Evolutionary conservation across 2,329 filamentous ascomycete species (phyloP).

Genomic region (Fusarium sp.): DNA sequence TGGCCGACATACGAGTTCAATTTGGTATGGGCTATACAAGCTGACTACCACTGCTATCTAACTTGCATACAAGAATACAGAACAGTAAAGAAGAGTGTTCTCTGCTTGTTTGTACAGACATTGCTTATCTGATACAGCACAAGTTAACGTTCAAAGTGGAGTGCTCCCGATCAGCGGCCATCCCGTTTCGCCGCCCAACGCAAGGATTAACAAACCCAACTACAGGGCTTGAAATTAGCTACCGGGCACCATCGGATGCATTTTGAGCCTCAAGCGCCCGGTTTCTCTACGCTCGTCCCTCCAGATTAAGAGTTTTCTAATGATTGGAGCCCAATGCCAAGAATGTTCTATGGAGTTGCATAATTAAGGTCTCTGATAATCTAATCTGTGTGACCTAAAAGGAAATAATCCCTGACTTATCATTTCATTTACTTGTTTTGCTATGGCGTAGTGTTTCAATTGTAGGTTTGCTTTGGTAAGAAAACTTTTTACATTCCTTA

Average conservation of each 20-base stretch:
- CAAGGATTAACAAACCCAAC: conserved; percentile 27
- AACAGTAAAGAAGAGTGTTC: not conserved
- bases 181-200: conserved; percentile 40
- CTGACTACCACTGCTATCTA: not conserved
- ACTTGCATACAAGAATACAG: not conserved
- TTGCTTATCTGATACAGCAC: too few species aligned
- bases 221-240: conserved; percentile 34
- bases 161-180: conserved; percentile 24
- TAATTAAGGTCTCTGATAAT: conserved; percentile 9
- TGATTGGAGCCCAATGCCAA: conserved; percentile 5
- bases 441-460: not conserved
- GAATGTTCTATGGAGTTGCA: not conserved
- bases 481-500: not conserved
- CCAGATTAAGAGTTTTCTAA: conserved; percentile 9
- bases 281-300: not conserved
- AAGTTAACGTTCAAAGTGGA: conserved; percentile 21
- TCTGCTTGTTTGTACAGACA: not conserved
- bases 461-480: not conserved
- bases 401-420: not conserved
- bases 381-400: not conserved
- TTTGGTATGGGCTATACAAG: not conserved
- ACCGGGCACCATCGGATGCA: conserved; percentile 26
- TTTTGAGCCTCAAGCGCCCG: conserved; percentile 22
- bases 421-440: not conserved
- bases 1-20: not conserved